phyloP scores from a whole-genome alignment of 1,139 yeast genomes.

The Geotrichum siamense region DNA sequence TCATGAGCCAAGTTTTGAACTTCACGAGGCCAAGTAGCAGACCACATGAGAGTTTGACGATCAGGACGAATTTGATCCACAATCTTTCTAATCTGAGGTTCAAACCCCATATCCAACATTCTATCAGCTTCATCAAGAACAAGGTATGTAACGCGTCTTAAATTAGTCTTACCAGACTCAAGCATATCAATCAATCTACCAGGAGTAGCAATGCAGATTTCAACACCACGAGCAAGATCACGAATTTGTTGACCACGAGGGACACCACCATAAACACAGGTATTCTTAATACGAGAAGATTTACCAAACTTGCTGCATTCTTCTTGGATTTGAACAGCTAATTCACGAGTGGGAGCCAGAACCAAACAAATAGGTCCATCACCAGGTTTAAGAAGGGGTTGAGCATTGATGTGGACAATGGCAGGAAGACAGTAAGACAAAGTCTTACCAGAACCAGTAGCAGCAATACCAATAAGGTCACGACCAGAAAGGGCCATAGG shows the following conservation, averaged over 20 bases:
- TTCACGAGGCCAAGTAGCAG: slow-evolving; percentile 99
- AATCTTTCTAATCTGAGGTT: slow-evolving; percentile 91
- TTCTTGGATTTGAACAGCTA: slow-evolving; percentile 93
- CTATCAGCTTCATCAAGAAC: slow-evolving; percentile 96
- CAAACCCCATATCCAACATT: slow-evolving; percentile 88
- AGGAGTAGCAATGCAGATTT: slow-evolving; percentile 92
- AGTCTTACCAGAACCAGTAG: slow-evolving; percentile 98
- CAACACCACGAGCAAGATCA: slow-evolving; percentile 91
- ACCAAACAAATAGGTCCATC: slow-evolving; percentile 97
- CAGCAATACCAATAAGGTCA: slow-evolving; percentile 97
- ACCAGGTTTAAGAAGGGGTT: slow-evolving; percentile 83
- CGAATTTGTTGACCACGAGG: slow-evolving; percentile 97
- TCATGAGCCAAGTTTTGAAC: slow-evolving; percentile 89
- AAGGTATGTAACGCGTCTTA: slow-evolving; percentile 91
- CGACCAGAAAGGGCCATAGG: slow-evolving; percentile 99
- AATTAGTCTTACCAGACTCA: slow-evolving; percentile 89
- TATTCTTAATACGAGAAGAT: slow-evolving; percentile 88
- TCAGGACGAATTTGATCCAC: slow-evolving; percentile 95
- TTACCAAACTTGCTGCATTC: slow-evolving; percentile 94
- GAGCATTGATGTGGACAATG: slow-evolving; percentile 96
- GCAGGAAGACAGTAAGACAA: slow-evolving; percentile 93
- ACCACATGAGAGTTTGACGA: slow-evolving; percentile 98
- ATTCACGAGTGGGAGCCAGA: slow-evolving; percentile 96
- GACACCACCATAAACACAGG: slow-evolving; percentile 99
- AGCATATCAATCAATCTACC: slow-evolving; percentile 98